phyloP scores from a whole-genome alignment of 2,329 filamentous ascomycete species.

The Arachnomyces sp. region DNA sequence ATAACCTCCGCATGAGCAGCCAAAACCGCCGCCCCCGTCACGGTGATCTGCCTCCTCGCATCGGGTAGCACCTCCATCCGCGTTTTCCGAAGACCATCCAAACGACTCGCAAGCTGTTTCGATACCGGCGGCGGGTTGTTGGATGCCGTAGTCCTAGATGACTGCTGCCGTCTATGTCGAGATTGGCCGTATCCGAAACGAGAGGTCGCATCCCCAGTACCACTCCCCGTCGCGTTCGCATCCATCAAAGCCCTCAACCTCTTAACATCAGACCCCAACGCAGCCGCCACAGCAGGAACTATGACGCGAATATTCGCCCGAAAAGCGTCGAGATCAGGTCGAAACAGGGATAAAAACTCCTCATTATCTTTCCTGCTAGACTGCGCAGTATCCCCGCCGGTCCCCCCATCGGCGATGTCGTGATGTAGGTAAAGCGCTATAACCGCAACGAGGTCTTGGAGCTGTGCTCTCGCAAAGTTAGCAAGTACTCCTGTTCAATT shows the following conservation, averaged over 20 bases:
- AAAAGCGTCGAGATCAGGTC: conserved; percentile 29
- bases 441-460: conserved; percentile 28
- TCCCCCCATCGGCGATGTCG: not conserved
- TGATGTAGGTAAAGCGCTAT: conserved; percentile 32
- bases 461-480: too few species aligned
- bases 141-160: conserved; percentile 5
- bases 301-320: conserved; percentile 4
- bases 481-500: too few species aligned
- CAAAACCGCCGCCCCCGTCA: conserved; percentile 27
- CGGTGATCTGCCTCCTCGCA: conserved; percentile 26
- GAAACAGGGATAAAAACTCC: conserved; percentile 25
- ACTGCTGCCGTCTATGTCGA: conserved; percentile 4
- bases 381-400: conserved; percentile 8
- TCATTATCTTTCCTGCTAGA: conserved; percentile 16
- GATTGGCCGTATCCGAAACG: too few species aligned
- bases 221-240: too few species aligned
- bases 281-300: too few species aligned
- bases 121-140: conserved; percentile 15
- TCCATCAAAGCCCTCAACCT: not conserved
- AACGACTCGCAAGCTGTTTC: conserved; percentile 21
- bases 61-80: conserved; percentile 28
- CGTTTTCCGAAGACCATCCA: conserved; percentile 20
- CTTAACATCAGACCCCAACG: too few species aligned
- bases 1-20: conserved; percentile 25
- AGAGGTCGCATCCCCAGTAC: too few species aligned